phyloP scores from a whole-genome alignment of 2,329 filamentous ascomycete genomes.

The Sordariomycetes sp. region DNA sequence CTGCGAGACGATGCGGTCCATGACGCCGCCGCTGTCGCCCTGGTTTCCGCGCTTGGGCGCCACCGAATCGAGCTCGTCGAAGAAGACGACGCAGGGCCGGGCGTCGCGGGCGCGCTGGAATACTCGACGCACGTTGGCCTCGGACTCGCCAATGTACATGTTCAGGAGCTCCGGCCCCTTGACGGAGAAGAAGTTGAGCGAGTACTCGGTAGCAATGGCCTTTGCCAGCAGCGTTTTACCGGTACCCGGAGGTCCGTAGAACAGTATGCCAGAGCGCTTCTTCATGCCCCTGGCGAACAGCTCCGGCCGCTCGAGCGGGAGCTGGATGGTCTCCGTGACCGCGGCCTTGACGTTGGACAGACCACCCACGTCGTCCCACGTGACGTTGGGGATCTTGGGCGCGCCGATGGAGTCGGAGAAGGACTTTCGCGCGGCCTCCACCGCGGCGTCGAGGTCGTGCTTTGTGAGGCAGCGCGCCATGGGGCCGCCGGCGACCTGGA shows the following conservation, averaged over 20 bases:
- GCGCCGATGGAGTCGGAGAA: slow-evolving; percentile 96
- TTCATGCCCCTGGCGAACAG: slow-evolving; percentile 97
- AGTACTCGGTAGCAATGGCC: slow-evolving; percentile 89
- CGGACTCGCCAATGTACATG: slow-evolving; percentile 94
- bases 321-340: slow-evolving; percentile 92
- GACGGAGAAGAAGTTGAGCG: slow-evolving; percentile 88
- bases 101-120: slow-evolving; percentile 84
- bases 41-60: slow-evolving; percentile 96
- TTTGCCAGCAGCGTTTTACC: slow-evolving; percentile 91
- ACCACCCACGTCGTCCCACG: slow-evolving; percentile 93
- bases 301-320: slow-evolving; percentile 84
- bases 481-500: slow-evolving; percentile 81
- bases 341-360: slow-evolving; percentile 91
- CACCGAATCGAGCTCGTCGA: slow-evolving; percentile 87
- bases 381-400: slow-evolving; percentile 94
- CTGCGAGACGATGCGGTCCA: slow-evolving; percentile 96
- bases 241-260: slow-evolving; percentile 85
- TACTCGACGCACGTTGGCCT: slow-evolving; percentile 82
- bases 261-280: slow-evolving; percentile 87
- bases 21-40: slow-evolving; percentile 92
- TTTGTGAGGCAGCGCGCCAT: slow-evolving; percentile 70
- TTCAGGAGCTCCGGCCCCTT: slow-evolving; percentile 88
- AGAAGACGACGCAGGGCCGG: slow-evolving; percentile 83
- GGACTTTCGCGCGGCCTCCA: slow-evolving; percentile 93
- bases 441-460: slow-evolving; percentile 81